Percentiles rank a stretch among this genome's conserved stretches.
Conservation (phyloP, 2,329 filamentous ascomycete species). For the Aspergillus spinulosporus region DNA sequence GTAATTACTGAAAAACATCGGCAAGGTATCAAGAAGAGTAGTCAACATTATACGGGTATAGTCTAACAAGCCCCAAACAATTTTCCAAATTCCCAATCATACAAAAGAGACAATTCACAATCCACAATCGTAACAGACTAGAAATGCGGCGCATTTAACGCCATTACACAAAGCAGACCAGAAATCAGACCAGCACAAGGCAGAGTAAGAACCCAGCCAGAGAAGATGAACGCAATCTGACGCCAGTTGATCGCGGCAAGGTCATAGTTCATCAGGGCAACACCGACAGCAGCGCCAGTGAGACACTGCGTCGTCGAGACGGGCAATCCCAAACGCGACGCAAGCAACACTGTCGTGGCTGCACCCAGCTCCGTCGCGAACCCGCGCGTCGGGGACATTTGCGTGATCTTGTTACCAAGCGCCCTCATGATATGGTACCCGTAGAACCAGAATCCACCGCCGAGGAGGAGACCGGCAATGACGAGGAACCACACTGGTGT, state of each 20-base stretch:
- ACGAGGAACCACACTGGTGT: conserved; percentile 46
- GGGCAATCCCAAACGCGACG: conserved; percentile 36
- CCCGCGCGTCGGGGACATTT: conserved; percentile 36
- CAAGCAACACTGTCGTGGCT: conserved; percentile 42
- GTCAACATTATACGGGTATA: not conserved
- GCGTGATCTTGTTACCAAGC: conserved; percentile 47
- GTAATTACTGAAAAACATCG: no score
- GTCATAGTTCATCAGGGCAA: conserved; percentile 42
- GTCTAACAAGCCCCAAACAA: not conserved
- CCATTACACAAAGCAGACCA: conserved; percentile 44
- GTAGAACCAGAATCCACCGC: conserved; percentile 46
- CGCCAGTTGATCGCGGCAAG: conserved; percentile 48
- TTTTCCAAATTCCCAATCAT: not conserved
- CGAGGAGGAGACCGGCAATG: conserved; percentile 41
- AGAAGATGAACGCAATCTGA: conserved; percentile 46
- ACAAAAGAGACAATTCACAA: not conserved
- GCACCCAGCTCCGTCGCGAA: conserved; percentile 44
- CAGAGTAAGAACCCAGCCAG: conserved; percentile 49
- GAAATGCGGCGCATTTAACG: conserved; percentile 44
- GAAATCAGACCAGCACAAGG: conserved; percentile 45
- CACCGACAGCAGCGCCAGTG: conserved; percentile 39
- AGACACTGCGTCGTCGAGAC: conserved; percentile 44
- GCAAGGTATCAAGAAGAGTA: not conserved
- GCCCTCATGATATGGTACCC: conserved; percentile 44
- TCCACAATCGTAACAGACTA: not conserved